Evolutionary conservation across 345 rosid genomes (phyloP).

Genomic region (Eucalyptus albens): DNA sequence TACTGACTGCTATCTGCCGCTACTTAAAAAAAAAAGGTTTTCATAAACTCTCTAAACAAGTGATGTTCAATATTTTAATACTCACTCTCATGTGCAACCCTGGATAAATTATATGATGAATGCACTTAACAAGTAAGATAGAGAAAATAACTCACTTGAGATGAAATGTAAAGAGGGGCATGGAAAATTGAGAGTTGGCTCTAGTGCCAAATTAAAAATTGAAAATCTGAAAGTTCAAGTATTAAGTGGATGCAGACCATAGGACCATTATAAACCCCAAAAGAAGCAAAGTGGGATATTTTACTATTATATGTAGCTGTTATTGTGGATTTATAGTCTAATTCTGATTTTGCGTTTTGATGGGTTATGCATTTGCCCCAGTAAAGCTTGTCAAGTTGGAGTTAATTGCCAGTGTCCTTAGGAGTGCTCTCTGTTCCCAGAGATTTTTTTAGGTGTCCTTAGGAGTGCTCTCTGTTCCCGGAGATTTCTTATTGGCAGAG

Average conservation of each 20-base stretch:
- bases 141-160: neutral
- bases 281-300: neutral
- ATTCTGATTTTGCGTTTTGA: neutral
- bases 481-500: too few relatives aligned
- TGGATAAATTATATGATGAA: neutral
- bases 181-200: neutral
- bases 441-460: too few relatives aligned
- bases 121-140: fast-evolving
- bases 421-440: too few relatives aligned
- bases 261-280: neutral
- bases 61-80: neutral
- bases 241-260: neutral
- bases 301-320: neutral
- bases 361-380: too few relatives aligned
- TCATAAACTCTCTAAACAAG: neutral
- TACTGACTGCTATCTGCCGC: too few relatives aligned
- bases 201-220: neutral
- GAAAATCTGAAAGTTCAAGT: neutral
- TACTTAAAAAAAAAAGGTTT: neutral
- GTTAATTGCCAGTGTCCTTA: too few relatives aligned
- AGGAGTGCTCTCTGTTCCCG: too few relatives aligned
- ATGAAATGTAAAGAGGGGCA: neutral
- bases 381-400: too few relatives aligned
- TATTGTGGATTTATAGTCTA: neutral
- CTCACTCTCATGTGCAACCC: neutral